Conservation (phyloP, 371 early-diverging fungal species). For the Lichtheimia ornata region DNA sequence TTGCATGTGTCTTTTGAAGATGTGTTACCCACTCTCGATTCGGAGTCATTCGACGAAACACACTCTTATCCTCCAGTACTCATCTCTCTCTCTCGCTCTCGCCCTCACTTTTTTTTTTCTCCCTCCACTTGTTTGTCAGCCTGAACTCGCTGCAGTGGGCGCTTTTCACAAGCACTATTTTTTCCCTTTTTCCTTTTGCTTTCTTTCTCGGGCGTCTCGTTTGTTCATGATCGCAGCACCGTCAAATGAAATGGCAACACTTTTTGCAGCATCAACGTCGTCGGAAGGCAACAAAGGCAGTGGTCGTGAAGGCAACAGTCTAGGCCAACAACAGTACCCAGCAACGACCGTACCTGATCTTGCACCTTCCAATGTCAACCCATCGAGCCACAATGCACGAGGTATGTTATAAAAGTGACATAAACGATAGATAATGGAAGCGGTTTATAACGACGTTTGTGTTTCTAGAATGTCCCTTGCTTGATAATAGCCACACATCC, state of each 20-base stretch:
- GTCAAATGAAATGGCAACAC: not conserved
- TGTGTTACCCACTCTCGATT: too few relatives aligned
- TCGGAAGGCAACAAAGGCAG: not conserved
- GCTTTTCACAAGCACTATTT: not conserved
- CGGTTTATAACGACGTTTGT: not conserved
- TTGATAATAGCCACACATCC: constrained; percentile 2
- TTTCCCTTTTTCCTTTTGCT: not conserved
- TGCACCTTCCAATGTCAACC: not conserved
- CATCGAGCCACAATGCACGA: not conserved
- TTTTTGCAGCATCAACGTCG: not conserved
- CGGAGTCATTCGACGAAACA: not conserved
- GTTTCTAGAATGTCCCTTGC: not conserved
- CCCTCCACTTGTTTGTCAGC: not conserved
- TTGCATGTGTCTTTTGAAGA: too few relatives aligned
- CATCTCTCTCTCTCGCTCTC: not conserved
- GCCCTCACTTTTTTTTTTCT: not conserved
- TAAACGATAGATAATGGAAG: not conserved
- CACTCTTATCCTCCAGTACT: not conserved
- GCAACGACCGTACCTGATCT: not conserved
- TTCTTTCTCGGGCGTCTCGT: not conserved
- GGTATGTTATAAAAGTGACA: not conserved
- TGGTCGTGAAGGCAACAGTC: too few relatives aligned
- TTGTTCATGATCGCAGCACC: constrained; percentile 2
- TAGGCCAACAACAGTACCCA: too few relatives aligned
- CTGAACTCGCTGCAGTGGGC: too few relatives aligned